Evolutionary conservation across 495 filamentous ascomycete species (phyloP), one percentile per base, ranked within the genome.

Genomic region (Penicilliopsis zonata): DNA sequence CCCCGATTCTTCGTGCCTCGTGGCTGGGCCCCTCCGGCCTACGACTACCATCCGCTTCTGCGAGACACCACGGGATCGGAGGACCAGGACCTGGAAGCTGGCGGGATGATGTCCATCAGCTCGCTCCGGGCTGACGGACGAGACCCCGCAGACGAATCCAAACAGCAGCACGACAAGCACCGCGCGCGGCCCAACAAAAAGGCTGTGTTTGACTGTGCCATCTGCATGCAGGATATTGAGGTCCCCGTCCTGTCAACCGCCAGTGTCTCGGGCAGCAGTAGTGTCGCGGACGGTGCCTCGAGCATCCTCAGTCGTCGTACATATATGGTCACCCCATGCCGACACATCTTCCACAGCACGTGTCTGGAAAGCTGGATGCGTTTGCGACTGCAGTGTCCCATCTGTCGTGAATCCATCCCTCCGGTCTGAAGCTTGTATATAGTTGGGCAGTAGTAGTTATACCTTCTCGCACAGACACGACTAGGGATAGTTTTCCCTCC

Each of bases 351-450:
- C 50, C 90, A 98, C 50, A 92, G 80, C 28, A 64, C 72, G 31
- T 98, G 90, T 50, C 63, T 98, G 46, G 87, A 96, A 55, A 87
- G 85, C 21, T 96, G 90, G 90, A 92, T 95, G 81, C 70, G 78
- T 45, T 84, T 87, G 49, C 62, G 90, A 34, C 53, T 98, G 48
- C 83, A 90, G 57, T 98, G 90, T 65, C 90, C 90, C 4, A 94
- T 94, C 43, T 98, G 90, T 60, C 72, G 90, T 46, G 88, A 95
- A 60, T 74, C 76, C 41, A 56, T 94, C 42, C 86, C 86, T 34
- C 82, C 86, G 34, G 58, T 94, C 49, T 94, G 67, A 32, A 40
- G 22, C 34, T 21, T 38, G 20, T 26, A 26, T 24, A 23, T 25
- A n/a, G n/a, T n/a, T n/a, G n/a, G n/a, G n/a, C n/a, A n/a, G n/a